These are phyloP conservation scores for Choiromyces venosus DNA, from an alignment of 495 filamentous ascomycete species.

Conservation along the genomic window DNA sequence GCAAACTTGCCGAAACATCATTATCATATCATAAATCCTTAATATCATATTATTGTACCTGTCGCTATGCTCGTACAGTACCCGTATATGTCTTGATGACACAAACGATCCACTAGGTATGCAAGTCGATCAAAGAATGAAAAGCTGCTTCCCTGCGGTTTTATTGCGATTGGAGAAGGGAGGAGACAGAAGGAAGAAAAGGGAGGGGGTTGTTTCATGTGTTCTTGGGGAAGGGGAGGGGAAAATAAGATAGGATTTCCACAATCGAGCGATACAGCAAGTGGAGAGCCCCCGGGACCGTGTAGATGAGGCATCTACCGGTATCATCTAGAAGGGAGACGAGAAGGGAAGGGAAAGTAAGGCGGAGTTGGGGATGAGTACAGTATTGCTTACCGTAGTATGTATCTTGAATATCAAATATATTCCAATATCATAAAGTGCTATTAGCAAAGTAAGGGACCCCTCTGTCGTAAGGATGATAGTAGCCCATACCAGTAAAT, in stretches of 20 bases:
- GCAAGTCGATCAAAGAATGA: not conserved
- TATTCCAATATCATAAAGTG: not conserved
- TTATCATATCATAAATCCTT: not conserved
- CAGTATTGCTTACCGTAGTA: not conserved
- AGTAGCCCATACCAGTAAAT: too few relatives aligned
- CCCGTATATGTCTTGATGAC: not conserved
- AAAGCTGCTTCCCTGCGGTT: not conserved
- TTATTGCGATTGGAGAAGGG: not conserved
- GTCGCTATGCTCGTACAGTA: not conserved
- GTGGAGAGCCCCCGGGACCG: not conserved
- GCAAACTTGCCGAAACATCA: not conserved
- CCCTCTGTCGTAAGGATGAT: too few relatives aligned
- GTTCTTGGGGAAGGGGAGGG: too few relatives aligned
- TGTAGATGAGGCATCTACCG: not conserved
- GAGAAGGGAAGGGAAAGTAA: too few relatives aligned
- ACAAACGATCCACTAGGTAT: not conserved
- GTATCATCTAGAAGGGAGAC: too few relatives aligned
- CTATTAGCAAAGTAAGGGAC: not conserved
- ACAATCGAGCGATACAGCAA: not conserved
- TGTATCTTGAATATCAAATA: not conserved
- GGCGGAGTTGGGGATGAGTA: not conserved
- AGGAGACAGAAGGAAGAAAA: too few relatives aligned
- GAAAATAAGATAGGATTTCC: not conserved
- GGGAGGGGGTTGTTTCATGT: too few relatives aligned
- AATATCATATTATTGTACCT: not conserved